Conservation (phyloP, 2,329 filamentous ascomycete genomes). For the Botrytis tulipae region DNA sequence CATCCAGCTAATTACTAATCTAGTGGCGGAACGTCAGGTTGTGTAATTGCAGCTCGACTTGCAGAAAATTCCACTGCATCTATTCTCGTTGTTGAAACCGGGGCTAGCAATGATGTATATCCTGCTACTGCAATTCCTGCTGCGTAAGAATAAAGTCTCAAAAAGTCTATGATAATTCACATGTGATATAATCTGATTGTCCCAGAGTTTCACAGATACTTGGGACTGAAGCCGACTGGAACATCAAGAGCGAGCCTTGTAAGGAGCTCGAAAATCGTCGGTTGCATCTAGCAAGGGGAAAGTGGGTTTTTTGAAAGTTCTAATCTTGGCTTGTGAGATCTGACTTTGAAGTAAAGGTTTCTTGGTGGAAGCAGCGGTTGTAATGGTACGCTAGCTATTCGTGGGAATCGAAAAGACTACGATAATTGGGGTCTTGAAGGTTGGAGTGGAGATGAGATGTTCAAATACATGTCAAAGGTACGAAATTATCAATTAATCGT, state of each 20-base stretch:
- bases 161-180: not conserved
- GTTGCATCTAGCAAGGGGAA: not conserved
- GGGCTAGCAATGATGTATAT: not conserved
- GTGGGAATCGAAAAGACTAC: not conserved
- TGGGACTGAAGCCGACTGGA: not conserved
- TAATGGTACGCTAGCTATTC: not conserved
- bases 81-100: not conserved
- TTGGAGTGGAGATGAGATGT: constrained; percentile 3
- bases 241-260: not conserved
- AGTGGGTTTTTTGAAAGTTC: not conserved
- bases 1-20: not conserved
- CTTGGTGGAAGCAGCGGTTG: not conserved
- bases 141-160: not conserved
- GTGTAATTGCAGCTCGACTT: not conserved
- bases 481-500: not conserved
- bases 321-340: not conserved
- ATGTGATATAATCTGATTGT: not conserved
- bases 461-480: constrained; percentile 1
- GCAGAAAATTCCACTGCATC: not conserved
- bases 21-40: not conserved
- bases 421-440: not conserved
- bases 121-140: not conserved
- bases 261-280: not conserved
- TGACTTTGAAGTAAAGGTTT: not conserved
- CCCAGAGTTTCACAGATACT: not conserved